phyloP scores from a whole-genome alignment of 306 rosid genomes.

The Quercus engelmannii region DNA sequence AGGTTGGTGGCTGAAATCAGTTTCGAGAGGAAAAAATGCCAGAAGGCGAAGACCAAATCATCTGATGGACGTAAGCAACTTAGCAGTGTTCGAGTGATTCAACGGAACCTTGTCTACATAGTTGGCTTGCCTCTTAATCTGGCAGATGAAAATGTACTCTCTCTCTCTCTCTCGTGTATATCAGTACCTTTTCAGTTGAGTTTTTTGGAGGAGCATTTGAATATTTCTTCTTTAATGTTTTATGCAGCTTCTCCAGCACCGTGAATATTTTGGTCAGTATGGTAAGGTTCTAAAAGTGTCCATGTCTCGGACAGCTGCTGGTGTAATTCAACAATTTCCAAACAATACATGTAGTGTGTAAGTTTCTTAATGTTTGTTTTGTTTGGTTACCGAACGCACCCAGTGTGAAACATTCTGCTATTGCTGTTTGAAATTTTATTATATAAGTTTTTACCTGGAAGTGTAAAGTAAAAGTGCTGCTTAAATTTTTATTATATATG shows the following conservation, averaged over 20 bases:
- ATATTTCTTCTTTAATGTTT: constrained; percentile 14
- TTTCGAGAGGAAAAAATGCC: constrained; percentile 80
- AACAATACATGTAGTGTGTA: constrained; percentile 99
- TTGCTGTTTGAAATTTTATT: not conserved
- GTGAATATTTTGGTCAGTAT: constrained; percentile 95
- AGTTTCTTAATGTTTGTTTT: constrained; percentile 28
- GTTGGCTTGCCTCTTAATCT: constrained; percentile 74
- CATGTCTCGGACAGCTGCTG: constrained; percentile 96
- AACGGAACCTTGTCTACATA: constrained; percentile 96
- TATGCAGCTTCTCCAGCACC: constrained; percentile 78
- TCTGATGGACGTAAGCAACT: constrained; percentile 97
- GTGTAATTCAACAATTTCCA: constrained; percentile 93
- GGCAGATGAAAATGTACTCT: constrained; percentile 89
- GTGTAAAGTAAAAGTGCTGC: not conserved
- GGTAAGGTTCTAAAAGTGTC: constrained; percentile 98
- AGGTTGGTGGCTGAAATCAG: constrained; percentile 72
- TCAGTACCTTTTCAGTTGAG: not conserved
- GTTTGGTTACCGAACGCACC: not conserved
- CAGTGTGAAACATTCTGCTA: not conserved
- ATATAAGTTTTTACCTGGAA: not conserved
- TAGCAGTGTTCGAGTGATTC: constrained; percentile 94
- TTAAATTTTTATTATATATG: not conserved
- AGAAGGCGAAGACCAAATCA: constrained; percentile 72
- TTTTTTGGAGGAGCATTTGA: not conserved
- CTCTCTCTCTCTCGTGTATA: constrained; percentile 6